A percentile compares a stretch with the other conserved stretches of the same genome.
Conservation (phyloP, 129 eudicot genomes). For the Calendula officinalis region DNA sequence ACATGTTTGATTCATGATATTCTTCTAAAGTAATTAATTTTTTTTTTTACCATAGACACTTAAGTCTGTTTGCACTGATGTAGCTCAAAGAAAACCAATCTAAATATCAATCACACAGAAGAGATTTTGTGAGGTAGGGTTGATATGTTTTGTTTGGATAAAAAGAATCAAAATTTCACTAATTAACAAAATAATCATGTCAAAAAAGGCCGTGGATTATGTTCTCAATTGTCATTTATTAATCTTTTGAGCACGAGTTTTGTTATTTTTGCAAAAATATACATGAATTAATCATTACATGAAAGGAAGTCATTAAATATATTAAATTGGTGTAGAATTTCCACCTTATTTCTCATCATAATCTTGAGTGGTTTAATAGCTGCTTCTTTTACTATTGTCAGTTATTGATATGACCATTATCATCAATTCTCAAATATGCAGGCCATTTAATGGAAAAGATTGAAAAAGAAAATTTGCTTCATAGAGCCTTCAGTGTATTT, state of each 20-base stretch:
- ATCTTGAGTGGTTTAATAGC: not conserved
- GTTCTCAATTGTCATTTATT: no score
- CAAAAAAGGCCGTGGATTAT: no score
- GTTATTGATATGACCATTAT: slow-evolving; percentile 2
- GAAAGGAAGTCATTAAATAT: not conserved
- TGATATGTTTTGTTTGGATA: no score
- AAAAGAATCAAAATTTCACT: no score
- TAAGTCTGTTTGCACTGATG: no score
- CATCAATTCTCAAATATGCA: slow-evolving; percentile 35
- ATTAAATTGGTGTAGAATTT: not conserved
- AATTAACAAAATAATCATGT: no score
- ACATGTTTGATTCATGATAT: not conserved
- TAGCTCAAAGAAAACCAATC: no score
- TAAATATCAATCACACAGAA: no score
- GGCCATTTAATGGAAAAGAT: slow-evolving; percentile 97
- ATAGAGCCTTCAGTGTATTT: slow-evolving; percentile 96
- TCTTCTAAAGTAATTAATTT: not conserved
- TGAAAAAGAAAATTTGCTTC: slow-evolving; percentile 65
- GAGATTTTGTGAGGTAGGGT: no score
- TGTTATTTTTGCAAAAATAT: no score
- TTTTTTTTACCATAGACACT: not conserved
- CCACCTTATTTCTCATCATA: not conserved
- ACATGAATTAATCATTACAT: not conserved
- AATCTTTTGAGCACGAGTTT: no score
- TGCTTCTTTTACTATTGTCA: not conserved